phyloP scores from a whole-genome alignment of 805 yeast genomes.

The Ogataea thermomethanolica region DNA sequence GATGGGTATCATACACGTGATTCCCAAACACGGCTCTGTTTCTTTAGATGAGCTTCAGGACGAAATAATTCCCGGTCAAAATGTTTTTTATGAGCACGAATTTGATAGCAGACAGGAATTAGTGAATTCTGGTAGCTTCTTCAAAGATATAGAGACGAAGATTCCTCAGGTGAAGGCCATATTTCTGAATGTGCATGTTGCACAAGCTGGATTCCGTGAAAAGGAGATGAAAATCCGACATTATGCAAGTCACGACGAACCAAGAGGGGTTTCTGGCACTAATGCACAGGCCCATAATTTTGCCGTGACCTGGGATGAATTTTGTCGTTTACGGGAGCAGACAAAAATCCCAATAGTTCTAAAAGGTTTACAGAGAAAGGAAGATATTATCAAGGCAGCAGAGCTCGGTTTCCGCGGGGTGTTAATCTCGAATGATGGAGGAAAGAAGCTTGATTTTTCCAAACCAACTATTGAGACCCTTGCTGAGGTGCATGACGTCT shows the following conservation, averaged over 20 bases:
- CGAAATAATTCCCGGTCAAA: conserved; percentile 55
- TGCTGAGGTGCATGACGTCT: conserved; percentile 47
- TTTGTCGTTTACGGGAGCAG: conserved; percentile 45
- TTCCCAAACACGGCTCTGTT: conserved; percentile 82
- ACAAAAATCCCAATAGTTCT: conserved; percentile 46
- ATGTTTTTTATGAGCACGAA: conserved; percentile 80
- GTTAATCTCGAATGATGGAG: conserved; percentile 72
- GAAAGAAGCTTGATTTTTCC: conserved; percentile 63
- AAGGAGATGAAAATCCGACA: conserved; percentile 73
- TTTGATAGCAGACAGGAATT: conserved; percentile 62
- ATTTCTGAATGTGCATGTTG: conserved; percentile 84
- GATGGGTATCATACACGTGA: conserved; percentile 70
- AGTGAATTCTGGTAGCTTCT: conserved; percentile 37
- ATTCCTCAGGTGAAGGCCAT: conserved; percentile 64
- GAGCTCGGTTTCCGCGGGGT: conserved; percentile 60
- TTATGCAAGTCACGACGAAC: conserved; percentile 29
- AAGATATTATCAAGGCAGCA: conserved; percentile 59
- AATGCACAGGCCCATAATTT: background rate
- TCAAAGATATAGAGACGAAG: conserved; percentile 31
- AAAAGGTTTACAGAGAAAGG: conserved; percentile 67
- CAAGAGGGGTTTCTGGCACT: background rate
- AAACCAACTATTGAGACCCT: conserved; percentile 61
- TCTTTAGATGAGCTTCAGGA: conserved; percentile 72
- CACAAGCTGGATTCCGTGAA: conserved; percentile 80
- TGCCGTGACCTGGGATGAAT: conserved; percentile 55